phyloP scores from a whole-genome alignment of 306 rosid genomes.

The Astragalus glycyphyllos region DNA sequence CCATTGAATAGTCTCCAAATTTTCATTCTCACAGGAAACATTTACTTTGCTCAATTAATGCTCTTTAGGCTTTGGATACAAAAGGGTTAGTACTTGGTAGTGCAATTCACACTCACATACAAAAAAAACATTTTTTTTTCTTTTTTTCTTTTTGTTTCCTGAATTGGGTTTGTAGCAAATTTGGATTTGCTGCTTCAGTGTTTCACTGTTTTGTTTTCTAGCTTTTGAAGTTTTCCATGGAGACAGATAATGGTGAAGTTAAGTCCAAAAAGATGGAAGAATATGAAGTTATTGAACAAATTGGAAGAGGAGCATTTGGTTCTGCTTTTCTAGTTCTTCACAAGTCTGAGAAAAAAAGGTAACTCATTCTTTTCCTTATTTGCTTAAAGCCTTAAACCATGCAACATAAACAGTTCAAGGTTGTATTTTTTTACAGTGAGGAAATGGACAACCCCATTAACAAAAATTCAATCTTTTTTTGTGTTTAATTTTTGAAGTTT shows the following conservation, averaged over 20 bases:
- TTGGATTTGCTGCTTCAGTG: conserved; percentile 48
- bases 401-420: conserved; percentile 21
- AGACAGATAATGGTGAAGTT: conserved; percentile 63
- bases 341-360: conserved; percentile 83
- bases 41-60: conserved; percentile 43
- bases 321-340: conserved; percentile 86
- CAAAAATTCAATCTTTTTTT: conserved; percentile 37
- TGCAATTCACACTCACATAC: conserved; percentile 32
- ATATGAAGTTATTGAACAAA: conserved; percentile 90
- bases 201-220: conserved; percentile 30
- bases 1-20: conserved; percentile 38
- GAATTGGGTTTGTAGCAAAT: conserved; percentile 41
- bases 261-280: conserved; percentile 76
- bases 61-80: conserved; percentile 34
- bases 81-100: conserved; percentile 22
- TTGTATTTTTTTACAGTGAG: background rate
- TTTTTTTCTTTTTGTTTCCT: conserved; percentile 17
- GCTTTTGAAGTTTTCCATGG: conserved; percentile 67
- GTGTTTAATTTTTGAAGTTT: conserved; percentile 26
- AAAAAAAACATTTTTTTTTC: background rate
- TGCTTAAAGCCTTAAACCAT: conserved; percentile 26
- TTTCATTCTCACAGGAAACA: conserved; percentile 41
- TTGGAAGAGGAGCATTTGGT: conserved; percentile 94
- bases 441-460: conserved; percentile 37
- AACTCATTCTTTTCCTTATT: conserved; percentile 17